Conservation (phyloP, 176 grass and related monocot species). For the Cenchrus fungigraminus region DNA sequence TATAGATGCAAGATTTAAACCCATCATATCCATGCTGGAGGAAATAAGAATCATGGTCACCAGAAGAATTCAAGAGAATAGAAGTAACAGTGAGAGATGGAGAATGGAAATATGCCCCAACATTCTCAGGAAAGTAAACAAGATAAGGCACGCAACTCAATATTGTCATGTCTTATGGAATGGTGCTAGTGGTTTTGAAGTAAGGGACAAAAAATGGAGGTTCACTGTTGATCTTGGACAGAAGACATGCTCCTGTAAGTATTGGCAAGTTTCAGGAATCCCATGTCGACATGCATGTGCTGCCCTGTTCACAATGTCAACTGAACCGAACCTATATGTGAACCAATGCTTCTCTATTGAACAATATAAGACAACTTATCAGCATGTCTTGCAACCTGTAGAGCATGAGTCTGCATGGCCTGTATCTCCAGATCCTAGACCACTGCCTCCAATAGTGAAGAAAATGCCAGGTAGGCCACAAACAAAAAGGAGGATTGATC, state of each 20-base stretch:
- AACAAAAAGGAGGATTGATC: conserved; percentile 6
- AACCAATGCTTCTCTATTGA: neutral
- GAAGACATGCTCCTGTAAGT: neutral
- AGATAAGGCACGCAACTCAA: neutral
- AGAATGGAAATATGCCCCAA: neutral
- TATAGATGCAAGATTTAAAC: neutral
- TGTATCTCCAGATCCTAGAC: conserved; percentile 10
- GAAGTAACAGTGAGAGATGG: neutral
- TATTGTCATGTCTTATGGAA: conserved; percentile 15
- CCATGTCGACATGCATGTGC: neutral
- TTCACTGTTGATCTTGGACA: conserved; percentile 11
- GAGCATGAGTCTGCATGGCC: conserved; percentile 11
- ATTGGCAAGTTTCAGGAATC: neutral
- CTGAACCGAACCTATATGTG: neutral
- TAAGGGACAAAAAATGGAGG: conserved; percentile 1
- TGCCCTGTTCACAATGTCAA: neutral
- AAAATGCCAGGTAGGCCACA: neutral
- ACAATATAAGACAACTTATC: neutral
- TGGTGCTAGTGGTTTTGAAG: neutral
- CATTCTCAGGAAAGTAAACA: neutral
- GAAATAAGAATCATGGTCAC: neutral
- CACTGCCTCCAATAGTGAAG: neutral
- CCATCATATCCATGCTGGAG: neutral
- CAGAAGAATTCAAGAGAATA: neutral
- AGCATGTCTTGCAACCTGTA: neutral